A percentile compares a stretch with the other conserved stretches of the same genome.
Conservation (phyloP, 331 rosid species). For the Rosa hybrid region DNA sequence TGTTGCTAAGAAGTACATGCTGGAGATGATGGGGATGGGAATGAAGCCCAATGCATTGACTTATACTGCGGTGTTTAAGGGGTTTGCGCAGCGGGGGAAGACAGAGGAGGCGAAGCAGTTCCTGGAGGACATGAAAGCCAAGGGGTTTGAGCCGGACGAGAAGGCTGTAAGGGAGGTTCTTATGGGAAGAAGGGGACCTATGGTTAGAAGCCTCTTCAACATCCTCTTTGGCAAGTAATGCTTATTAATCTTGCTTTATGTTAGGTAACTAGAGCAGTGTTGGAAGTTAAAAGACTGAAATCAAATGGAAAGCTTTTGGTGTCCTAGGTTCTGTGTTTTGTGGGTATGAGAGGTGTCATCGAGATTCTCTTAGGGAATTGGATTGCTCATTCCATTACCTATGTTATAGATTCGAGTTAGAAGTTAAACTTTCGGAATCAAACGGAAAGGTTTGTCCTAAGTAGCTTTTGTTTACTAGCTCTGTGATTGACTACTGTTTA, state of each 20-base stretch:
- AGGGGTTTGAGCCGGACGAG: conserved; percentile 70
- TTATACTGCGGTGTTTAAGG: conserved; percentile 59
- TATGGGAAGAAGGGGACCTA: conserved; percentile 39
- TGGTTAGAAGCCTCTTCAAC: conserved; percentile 42
- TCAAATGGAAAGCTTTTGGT: background rate
- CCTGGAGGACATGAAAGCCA: conserved; percentile 46
- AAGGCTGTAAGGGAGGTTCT: conserved; percentile 55
- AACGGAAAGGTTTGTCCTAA: background rate
- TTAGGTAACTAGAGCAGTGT: background rate
- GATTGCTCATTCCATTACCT: background rate
- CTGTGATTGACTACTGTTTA: background rate
- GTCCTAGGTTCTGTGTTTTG: background rate
- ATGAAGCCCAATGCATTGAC: conserved; percentile 61
- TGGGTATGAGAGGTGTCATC: background rate
- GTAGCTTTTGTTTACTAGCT: background rate
- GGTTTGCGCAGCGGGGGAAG: conserved; percentile 45
- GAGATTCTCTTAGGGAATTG: background rate
- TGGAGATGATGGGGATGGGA: conserved; percentile 73
- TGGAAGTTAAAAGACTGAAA: background rate
- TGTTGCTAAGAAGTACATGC: conserved; percentile 51
- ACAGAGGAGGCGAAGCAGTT: conserved; percentile 52
- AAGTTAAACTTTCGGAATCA: background rate
- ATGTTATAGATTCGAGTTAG: background rate
- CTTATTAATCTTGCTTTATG: background rate
- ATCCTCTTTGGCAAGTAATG: conserved; percentile 55